Conservation (phyloP, 208 protist species). For the Crithidia brevicula region DNA sequence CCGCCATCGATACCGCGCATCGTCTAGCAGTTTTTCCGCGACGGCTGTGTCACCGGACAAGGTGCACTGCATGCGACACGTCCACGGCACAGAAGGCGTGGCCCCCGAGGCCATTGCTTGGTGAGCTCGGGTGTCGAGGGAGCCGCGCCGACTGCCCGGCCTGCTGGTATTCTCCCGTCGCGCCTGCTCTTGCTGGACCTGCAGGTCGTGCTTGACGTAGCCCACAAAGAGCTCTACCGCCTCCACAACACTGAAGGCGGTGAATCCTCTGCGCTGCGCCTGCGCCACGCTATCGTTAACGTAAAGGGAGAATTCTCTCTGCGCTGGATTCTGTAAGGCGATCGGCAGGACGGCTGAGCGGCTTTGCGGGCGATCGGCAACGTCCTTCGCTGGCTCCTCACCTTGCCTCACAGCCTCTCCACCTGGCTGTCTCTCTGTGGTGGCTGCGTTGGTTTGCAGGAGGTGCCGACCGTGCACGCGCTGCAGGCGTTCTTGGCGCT, state of each 20-base stretch:
- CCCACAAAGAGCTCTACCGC: conserved; percentile 15
- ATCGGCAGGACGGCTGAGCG: not conserved
- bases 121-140: not conserved
- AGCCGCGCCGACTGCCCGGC: not conserved
- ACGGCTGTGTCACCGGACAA: not conserved
- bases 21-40: not conserved
- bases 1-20: conserved; percentile 2
- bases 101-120: too few species aligned
- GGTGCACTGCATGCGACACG: conserved; percentile 11
- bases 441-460: not conserved
- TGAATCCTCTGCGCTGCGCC: not conserved
- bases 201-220: conserved; percentile 21
- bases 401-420: too few species aligned
- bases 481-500: not conserved
- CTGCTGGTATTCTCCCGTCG: not conserved
- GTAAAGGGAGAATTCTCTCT: conserved; percentile 10
- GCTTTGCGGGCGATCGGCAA: too few species aligned
- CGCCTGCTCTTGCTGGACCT: not conserved
- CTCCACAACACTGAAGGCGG: conserved; percentile 6
- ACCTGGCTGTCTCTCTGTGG: not conserved
- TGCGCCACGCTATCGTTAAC: conserved; percentile 14
- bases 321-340: not conserved
- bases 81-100: conserved; percentile 2
- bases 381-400: too few species aligned
- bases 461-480: not conserved